Evolutionary conservation across 2,329 filamentous ascomycete genomes (phyloP), one percentile per base, ranked within the genome.

Genomic region (Seiridium cupressi): DNA sequence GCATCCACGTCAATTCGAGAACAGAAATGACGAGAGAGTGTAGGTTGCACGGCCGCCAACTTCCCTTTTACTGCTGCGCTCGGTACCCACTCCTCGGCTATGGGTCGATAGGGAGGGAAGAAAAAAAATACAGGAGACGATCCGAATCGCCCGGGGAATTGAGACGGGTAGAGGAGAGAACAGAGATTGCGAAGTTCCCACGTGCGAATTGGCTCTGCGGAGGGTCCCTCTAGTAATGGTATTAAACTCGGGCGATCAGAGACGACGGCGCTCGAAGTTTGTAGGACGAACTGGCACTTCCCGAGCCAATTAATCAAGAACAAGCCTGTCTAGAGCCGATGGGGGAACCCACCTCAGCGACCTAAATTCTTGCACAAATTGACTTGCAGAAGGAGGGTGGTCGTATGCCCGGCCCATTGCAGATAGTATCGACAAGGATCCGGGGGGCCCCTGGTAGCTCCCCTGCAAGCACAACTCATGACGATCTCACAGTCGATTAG

Each of bases 311-410:
- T 53, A 59, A 51, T 59, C 44, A 54, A 51, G 35, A 51, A 32
- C 47, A 51, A 49, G 40, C 55, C 57, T 54, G 48, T 59, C 57
- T 59, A 48, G n/a, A 54, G 38, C 47, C 36, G 57, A 53, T 36
- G 36, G 18, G 9, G n/a, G 13, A 48, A 11, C 9, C 46, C 44
- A 59, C 38, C 47, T 18, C 49, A 32, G 47, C 47, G 47, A 44
- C 47, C 57, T 54, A 59, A 54, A 53, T 42, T 59, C 47, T 53
- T 59, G 35, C 48, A 51, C 57, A 59, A 59, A 44, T 59, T 59
- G 48, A 51, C 47, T 48, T 59, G 48, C 57, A 59, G 57, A 18
- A n/a, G n/a, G 10, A 58, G 44, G 57, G 31, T 57, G 51, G 51
- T 42, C n/a, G 31, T 44, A 55, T 35, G 26, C 51, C 11, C 32